A percentile compares a stretch with the other conserved stretches of the same genome.
Conservation (phyloP, 352 stramenopile genomes). For the Pythium rhizo-oryzae region DNA sequence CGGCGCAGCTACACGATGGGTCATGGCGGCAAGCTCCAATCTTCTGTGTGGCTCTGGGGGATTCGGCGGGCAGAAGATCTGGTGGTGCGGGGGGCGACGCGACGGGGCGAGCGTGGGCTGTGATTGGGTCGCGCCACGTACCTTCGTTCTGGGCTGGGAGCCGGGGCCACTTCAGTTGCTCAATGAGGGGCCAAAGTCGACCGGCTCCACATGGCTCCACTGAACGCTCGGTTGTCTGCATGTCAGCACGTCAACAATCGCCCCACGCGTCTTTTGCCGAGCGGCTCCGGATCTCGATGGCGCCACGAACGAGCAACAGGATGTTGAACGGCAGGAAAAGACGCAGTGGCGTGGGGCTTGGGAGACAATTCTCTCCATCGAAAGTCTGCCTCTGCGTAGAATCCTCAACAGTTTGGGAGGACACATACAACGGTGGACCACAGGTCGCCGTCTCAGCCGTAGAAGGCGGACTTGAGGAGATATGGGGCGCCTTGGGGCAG, state of each 20-base stretch:
- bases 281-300: constrained; percentile 2
- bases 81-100: not conserved
- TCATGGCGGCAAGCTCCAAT: no score
- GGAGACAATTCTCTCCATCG: no score
- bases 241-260: constrained; percentile 15
- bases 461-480: no score
- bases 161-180: constrained; percentile 6
- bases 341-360: no score
- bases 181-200: not conserved
- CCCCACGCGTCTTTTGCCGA: not conserved
- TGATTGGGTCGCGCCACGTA: constrained; percentile 30
- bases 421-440: no score
- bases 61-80: not conserved
- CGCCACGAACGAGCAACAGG: not conserved
- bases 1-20: no score
- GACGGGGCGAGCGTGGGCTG: not conserved
- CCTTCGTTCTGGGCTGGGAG: not conserved
- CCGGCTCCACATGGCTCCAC: constrained; percentile 25
- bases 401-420: no score
- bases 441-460: no score
- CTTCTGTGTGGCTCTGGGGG: no score
- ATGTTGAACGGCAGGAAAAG: not conserved
- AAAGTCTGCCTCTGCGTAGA: no score
- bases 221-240: constrained; percentile 5
- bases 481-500: no score